Evolutionary conservation across 2,329 filamentous ascomycete species (phyloP).

Genomic region (Neonectria faginata): DNA sequence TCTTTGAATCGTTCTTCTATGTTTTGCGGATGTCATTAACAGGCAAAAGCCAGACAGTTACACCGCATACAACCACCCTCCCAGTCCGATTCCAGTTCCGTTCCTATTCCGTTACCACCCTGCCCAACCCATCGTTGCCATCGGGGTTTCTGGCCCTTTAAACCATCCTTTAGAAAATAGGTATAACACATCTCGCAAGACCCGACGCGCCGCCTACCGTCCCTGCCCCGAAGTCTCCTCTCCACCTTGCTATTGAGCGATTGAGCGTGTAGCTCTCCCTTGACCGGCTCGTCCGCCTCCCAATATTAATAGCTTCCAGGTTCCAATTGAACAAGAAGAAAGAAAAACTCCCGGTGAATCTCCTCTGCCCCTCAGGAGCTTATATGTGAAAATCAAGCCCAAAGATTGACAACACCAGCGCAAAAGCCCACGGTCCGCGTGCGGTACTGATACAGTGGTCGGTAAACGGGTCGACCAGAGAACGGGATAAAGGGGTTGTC

Average conservation of each 20-base stretch:
- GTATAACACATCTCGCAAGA: constrained; percentile 49
- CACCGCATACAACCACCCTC: constrained; percentile 14
- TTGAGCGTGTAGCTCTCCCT: constrained; percentile 22
- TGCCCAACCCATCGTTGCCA: constrained; percentile 23
- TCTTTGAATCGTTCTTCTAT: constrained; percentile 18
- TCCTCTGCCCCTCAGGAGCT: constrained; percentile 20
- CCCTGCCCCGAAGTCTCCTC: neutral
- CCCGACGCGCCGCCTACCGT: constrained; percentile 15
- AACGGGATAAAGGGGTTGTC: constrained; percentile 23
- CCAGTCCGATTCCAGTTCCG: constrained; percentile 18
- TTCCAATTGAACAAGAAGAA: constrained; percentile 31
- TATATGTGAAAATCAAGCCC: constrained; percentile 31
- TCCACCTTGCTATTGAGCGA: constrained; percentile 5
- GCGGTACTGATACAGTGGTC: constrained; percentile 36
- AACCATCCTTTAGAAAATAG: constrained; percentile 44
- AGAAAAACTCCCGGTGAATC: constrained; percentile 32
- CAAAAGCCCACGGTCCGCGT: constrained; percentile 26
- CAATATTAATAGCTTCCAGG: constrained; percentile 39
- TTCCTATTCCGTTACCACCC: constrained; percentile 24
- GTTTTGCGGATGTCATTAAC: constrained; percentile 17
- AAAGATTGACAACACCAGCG: constrained; percentile 24
- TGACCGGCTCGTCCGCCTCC: constrained; percentile 28
- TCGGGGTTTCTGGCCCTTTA: constrained; percentile 20
- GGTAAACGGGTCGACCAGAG: constrained; percentile 24
- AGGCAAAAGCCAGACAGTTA: constrained; percentile 21